Base-by-base conservation (phyloP, 805 yeast species). In the Zygotorulaspora chibaensis region DNA sequence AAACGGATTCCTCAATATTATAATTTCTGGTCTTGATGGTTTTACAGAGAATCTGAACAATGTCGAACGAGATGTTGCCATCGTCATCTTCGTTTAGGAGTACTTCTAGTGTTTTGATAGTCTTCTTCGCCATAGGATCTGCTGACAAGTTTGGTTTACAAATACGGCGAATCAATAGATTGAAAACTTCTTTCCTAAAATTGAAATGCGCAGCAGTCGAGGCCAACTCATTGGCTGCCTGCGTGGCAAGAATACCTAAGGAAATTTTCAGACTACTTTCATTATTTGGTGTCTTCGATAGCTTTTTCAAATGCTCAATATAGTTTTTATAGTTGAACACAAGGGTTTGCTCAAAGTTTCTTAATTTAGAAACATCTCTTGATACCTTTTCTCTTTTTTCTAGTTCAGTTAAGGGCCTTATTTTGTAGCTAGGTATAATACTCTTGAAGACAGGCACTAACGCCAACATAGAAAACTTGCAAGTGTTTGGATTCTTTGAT, bases 361-460 rank as follows among this genome's bases (percentile, higher is more conserved):
- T 77, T 55, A 85, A 64, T 57, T 75, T 79, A 13, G 86, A 83
- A 28, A 93, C 84, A 16, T 93, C 99, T 59, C 76, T 86, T 11
- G 90, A 71, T 3, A 88, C 95, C 56, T 81, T 87, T 57, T 88
- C 96, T 50, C 79, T 76, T 63, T 80, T 80, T 64, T 91, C 98
- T 0, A 78, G 66, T 13, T 88, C 97, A 2, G 88, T 75, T 42
- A 93, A 71, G 2, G 95, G 84, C 61, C 96, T 75, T 43, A 91
- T 88, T 49, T 82, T 77, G 66, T 91, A 91, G 7, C 93, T 83
- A 1, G 99, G 99, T 1, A 93, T 81, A 38, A 93, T 77, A 45
- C 84, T 77, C 56, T 87, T 87, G 73, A 87, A 87, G 3, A 88
- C 86, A 0, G 95, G 87, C 2, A 88, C 83, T 49, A 90, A 73